Percentiles rank a stretch among this genome's conserved stretches.
phyloP scores from a whole-genome alignment of 2,329 filamentous ascomycete species.

The Rutstroemia sp. region DNA sequence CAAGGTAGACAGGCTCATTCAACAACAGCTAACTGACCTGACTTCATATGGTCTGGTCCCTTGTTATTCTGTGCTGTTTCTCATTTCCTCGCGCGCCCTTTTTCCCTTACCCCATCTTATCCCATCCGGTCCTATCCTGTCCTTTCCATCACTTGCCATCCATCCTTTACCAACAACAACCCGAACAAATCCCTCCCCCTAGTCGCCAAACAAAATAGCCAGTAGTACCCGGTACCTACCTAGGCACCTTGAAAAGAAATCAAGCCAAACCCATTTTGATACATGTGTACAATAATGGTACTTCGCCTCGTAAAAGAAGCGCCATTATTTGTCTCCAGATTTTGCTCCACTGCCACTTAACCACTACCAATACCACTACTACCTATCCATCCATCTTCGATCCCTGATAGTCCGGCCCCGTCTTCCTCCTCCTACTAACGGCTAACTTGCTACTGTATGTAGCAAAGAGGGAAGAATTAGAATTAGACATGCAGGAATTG shows the following conservation, averaged over 20 bases:
- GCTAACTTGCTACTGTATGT: conserved; percentile 16
- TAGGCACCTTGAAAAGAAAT: not conserved
- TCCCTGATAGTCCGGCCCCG: conserved; percentile 16
- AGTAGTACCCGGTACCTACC: not conserved
- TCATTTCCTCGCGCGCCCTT: conserved; percentile 10
- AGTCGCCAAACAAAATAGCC: not conserved
- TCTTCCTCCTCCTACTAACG: conserved; percentile 16
- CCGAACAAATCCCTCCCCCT: not conserved
- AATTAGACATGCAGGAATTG: not conserved
- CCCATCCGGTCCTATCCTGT: no score
- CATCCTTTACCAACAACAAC: not conserved
- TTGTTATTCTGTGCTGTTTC: no score
- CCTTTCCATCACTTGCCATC: not conserved
- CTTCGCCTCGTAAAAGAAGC: conserved; percentile 4
- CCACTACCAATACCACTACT: no score
- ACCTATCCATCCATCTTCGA: conserved; percentile 12
- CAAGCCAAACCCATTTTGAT: not conserved
- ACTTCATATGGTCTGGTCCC: no score
- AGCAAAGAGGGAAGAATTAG: not conserved
- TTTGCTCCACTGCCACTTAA: conserved; percentile 17
- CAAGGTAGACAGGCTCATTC: not conserved
- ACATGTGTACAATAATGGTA: not conserved
- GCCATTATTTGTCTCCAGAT: conserved; percentile 14
- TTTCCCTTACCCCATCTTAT: conserved; percentile 1
- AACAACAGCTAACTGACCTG: not conserved